phyloP scores from a whole-genome alignment of 805 yeast species.

The Lipomyces yamadae region DNA sequence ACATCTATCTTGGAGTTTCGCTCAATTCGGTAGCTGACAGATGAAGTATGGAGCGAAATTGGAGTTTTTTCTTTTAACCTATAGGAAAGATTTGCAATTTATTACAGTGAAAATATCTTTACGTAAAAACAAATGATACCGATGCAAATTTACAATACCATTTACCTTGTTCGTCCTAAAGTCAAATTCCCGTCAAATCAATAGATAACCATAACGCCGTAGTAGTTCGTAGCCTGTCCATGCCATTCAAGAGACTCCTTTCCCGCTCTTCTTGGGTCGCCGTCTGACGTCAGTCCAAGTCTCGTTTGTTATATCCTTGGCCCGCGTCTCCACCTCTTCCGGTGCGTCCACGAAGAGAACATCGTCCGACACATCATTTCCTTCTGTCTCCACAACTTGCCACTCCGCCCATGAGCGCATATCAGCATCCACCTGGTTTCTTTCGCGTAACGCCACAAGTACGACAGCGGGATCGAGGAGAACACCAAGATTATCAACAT shows the following conservation, averaged over 20 bases:
- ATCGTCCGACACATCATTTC: conserved; percentile 18
- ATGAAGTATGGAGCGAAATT: neutral
- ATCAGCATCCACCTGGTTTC: conserved; percentile 24
- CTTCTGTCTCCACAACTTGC: conserved; percentile 33
- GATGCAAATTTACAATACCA: neutral
- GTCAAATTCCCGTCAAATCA: neutral
- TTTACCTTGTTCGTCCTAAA: neutral
- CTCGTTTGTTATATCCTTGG: conserved; percentile 8
- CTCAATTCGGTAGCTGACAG: neutral
- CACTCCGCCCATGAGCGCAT: conserved; percentile 30
- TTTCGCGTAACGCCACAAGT: conserved; percentile 21
- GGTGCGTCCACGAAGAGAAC: conserved; percentile 16
- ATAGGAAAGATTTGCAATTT: neutral
- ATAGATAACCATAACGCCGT: neutral
- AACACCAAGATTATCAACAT: conserved; percentile 3
- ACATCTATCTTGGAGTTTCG: neutral
- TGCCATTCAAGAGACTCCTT: neutral
- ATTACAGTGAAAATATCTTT: neutral
- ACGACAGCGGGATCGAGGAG: conserved; percentile 19
- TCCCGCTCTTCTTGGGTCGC: conserved; percentile 13
- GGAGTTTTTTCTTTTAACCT: neutral
- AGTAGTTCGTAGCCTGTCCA: neutral
- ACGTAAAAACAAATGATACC: neutral
- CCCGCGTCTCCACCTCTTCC: conserved; percentile 2
- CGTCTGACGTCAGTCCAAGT: conserved; percentile 26